Conservation (phyloP, 768 basidiomycete genomes). For the Porphyrellus cyaneotinctus region DNA sequence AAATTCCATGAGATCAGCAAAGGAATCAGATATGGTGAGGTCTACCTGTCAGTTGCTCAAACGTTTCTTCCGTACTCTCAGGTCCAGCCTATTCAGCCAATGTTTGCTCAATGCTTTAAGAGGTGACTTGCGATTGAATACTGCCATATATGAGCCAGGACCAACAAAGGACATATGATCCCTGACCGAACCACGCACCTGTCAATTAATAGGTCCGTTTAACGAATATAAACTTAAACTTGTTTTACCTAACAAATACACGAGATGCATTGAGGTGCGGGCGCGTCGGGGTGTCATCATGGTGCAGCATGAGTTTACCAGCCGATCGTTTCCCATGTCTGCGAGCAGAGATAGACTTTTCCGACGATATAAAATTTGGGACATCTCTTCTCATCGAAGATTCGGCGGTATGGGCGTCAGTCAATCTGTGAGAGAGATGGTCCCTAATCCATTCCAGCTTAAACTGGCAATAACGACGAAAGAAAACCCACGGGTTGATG, state of each 20-base stretch:
- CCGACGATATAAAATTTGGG: neutral
- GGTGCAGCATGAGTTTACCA: neutral
- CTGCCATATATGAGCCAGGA: neutral
- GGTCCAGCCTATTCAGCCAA: neutral
- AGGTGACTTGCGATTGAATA: neutral
- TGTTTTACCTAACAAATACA: conserved; percentile 5
- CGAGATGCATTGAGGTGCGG: neutral
- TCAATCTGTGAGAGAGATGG: conserved; percentile 10
- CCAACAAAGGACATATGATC: neutral
- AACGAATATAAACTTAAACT: neutral
- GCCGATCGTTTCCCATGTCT: neutral
- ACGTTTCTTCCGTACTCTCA: neutral
- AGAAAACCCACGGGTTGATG: conserved; percentile 3
- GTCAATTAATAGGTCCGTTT: conserved; percentile 6
- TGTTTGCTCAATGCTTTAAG: neutral
- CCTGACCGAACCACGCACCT: neutral
- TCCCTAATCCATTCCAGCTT: conserved; percentile 8
- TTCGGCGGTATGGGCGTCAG: neutral
- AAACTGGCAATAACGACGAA: conserved; percentile 13
- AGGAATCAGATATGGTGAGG: neutral
- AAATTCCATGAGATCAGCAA: neutral
- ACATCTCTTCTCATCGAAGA: conserved; percentile 1
- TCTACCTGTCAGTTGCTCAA: neutral
- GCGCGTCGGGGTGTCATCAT: neutral
- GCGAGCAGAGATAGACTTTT: neutral